phyloP scores from a whole-genome alignment of 2,329 filamentous ascomycete genomes.

The Furcasterigmium furcatum region DNA sequence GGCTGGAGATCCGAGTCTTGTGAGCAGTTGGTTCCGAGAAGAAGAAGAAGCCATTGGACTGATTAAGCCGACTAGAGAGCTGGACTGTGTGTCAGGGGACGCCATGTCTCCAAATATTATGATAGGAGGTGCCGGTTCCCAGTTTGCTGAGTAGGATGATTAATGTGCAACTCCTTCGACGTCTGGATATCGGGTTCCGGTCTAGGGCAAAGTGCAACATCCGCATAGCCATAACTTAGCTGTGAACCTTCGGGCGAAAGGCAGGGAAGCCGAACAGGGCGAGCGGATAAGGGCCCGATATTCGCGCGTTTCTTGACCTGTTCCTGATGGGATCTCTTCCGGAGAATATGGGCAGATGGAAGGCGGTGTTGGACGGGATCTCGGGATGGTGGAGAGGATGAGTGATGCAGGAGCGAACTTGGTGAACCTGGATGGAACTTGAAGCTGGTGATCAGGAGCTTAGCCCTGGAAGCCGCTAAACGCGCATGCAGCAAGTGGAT shows the following conservation, averaged over 20 bases:
- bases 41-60: not conserved
- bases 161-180: not conserved
- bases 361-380: slow-evolving; percentile 3
- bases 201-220: not conserved
- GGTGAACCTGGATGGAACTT: not conserved
- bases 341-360: not conserved
- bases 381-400: slow-evolving; percentile 11
- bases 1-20: not conserved
- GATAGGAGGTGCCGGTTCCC: no score
- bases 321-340: no score
- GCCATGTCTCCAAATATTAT: no score
- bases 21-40: not conserved
- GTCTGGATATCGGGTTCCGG: not conserved
- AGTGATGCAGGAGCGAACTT: no score
- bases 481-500: not conserved
- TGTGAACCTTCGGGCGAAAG: not conserved
- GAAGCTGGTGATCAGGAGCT: not conserved
- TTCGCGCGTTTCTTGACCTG: no score
- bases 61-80: not conserved
- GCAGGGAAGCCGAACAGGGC: not conserved
- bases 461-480: not conserved
- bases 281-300: not conserved
- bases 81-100: no score
- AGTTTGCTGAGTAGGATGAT: not conserved
- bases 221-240: not conserved